Conservation (phyloP, 2,329 filamentous ascomycete species). For the Penicillium sp. region DNA sequence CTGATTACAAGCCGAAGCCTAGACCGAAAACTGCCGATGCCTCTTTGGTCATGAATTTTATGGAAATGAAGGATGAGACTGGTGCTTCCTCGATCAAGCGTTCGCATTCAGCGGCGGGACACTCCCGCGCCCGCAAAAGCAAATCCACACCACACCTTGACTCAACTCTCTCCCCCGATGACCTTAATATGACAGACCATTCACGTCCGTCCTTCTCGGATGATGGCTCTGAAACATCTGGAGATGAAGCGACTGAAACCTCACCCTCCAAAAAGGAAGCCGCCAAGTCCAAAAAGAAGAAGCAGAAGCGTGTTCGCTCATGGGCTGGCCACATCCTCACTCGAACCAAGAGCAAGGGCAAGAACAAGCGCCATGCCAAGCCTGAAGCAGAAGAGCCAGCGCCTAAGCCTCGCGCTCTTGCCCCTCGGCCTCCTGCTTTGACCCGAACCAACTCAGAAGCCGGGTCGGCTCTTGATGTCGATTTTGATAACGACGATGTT, state of each 20-base stretch:
- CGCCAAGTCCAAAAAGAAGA: slow-evolving; percentile 51
- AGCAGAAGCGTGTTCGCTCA: slow-evolving; percentile 73
- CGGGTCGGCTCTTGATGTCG: slow-evolving; percentile 46
- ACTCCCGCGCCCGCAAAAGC: slow-evolving; percentile 34
- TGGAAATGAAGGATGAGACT: slow-evolving; percentile 15
- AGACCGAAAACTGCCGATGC: slow-evolving; percentile 50
- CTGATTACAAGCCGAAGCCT: slow-evolving; percentile 29
- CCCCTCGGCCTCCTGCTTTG: slow-evolving; percentile 48
- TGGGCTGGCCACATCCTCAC: slow-evolving; percentile 57
- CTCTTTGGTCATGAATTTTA: slow-evolving; percentile 34
- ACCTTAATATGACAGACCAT: slow-evolving; percentile 24
- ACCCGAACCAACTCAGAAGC: slow-evolving; percentile 45
- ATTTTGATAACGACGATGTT: slow-evolving; percentile 54
- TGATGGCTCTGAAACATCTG: slow-evolving; percentile 34
- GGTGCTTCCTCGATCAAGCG: slow-evolving; percentile 35
- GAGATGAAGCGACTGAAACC: slow-evolving; percentile 22
- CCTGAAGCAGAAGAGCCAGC: slow-evolving; percentile 31
- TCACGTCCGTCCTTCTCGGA: slow-evolving; percentile 32
- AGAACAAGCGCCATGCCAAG: slow-evolving; percentile 49
- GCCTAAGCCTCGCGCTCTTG: slow-evolving; percentile 25
- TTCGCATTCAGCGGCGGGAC: slow-evolving; percentile 44
- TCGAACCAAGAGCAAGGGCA: slow-evolving; percentile 45
- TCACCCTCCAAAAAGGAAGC: slow-evolving; percentile 33
- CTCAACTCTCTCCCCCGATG: slow-evolving; percentile 25
- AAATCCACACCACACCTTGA: slow-evolving; percentile 32